Percentiles rank a stretch among this genome's conserved stretches.
phyloP scores from a whole-genome alignment of 805 yeast species.

The Cyberlindnera lachancei region DNA sequence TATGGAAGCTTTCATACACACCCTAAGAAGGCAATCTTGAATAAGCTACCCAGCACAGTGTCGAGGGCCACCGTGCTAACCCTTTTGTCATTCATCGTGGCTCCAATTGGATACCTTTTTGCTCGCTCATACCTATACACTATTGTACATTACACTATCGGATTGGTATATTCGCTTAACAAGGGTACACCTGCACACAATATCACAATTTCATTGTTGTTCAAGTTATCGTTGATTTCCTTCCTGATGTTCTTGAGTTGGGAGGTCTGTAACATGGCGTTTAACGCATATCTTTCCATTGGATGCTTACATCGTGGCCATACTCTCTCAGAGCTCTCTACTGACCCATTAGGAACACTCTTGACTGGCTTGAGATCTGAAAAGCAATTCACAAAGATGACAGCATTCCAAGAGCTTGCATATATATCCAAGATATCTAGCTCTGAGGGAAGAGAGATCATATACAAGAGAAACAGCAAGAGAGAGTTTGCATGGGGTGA shows the following conservation, averaged over 20 bases:
- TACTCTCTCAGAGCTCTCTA: constrained; percentile 49
- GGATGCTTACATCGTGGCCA: constrained; percentile 67
- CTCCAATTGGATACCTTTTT: constrained; percentile 35
- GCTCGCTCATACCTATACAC: constrained; percentile 36
- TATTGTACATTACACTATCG: constrained; percentile 25
- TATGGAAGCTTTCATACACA: constrained; percentile 31
- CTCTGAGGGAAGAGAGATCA: constrained; percentile 39
- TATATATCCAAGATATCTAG: constrained; percentile 48
- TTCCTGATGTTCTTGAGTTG: constrained; percentile 34
- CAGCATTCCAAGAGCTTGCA: constrained; percentile 74
- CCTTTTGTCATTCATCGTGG: constrained; percentile 20
- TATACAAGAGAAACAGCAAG: constrained; percentile 44
- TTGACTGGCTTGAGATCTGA: constrained; percentile 54
- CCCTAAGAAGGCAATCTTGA: constrained; percentile 27
- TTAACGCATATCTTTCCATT: constrained; percentile 57
- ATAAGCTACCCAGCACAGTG: constrained; percentile 25
- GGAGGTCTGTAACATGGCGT: constrained; percentile 52
- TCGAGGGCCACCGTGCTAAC: constrained; percentile 33
- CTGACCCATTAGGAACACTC: constrained; percentile 57
- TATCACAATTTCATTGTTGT: constrained; percentile 25
- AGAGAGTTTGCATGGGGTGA: constrained; percentile 48
- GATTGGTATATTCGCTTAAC: constrained; percentile 30
- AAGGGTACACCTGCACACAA: constrained; percentile 32
- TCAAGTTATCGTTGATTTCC: constrained; percentile 26
- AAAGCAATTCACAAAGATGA: constrained; percentile 42